A percentile compares a stretch with the other conserved stretches of the same genome.
Evolutionary conservation across 371 early-diverging fungal species (phyloP).

Genomic region (Dinochytrium kinnereticum): DNA sequence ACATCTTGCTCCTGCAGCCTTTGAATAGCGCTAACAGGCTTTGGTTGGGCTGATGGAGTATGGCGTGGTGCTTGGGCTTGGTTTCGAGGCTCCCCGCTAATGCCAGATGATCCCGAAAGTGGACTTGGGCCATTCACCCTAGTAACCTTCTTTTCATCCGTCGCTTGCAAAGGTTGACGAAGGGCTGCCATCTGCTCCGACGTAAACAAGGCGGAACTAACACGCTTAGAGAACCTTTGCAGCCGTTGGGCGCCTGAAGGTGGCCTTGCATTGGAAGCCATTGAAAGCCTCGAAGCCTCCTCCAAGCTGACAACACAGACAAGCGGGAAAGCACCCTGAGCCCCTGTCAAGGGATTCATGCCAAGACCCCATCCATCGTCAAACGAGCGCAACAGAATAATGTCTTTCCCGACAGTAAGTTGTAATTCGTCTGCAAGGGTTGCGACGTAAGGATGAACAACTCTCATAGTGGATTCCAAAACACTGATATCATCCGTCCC

Average conservation of each 20-base stretch:
- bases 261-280: background rate
- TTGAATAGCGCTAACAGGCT: background rate
- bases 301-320: constrained; percentile 37
- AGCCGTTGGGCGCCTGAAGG: too few species aligned
- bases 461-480: constrained; percentile 21
- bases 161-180: background rate
- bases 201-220: constrained; percentile 4
- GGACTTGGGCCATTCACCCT: too few species aligned
- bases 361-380: constrained; percentile 53
- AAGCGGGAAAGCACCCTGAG: constrained; percentile 49
- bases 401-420: constrained; percentile 38
- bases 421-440: constrained; percentile 47
- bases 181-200: background rate
- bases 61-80: background rate
- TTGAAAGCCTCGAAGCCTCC: background rate
- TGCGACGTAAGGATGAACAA: constrained; percentile 44
- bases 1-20: background rate
- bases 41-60: background rate
- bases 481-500: background rate
- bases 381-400: constrained; percentile 42
- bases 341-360: constrained; percentile 31
- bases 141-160: too few species aligned
- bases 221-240: constrained; percentile 7
- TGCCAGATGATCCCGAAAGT: too few species aligned
- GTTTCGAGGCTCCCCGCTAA: background rate